These are phyloP conservation scores for Mycoemilia scoparia DNA, from an alignment of 192 early-diverging fungal species.

Conservation along the genomic window DNA sequence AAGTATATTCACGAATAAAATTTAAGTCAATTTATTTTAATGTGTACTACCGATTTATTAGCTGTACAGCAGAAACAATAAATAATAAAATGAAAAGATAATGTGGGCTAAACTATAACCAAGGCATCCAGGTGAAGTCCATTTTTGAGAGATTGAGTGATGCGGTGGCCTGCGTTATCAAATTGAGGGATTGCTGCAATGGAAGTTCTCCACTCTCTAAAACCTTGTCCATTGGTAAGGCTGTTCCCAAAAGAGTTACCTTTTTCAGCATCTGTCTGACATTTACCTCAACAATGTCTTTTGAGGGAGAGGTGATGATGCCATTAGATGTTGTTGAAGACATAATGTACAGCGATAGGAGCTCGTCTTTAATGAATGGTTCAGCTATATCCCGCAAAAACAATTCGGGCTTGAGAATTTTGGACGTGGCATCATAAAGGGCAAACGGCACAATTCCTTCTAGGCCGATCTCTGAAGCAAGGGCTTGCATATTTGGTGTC, in stretches of 20 bases:
- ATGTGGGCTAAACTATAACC: slow-evolving; percentile 58
- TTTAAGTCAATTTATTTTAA: too few relatives aligned
- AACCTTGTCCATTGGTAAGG: slow-evolving; percentile 16
- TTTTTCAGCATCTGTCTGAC: slow-evolving; percentile 18
- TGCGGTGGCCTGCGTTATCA: slow-evolving; percentile 78
- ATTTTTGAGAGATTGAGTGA: slow-evolving; percentile 86
- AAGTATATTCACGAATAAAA: too few relatives aligned
- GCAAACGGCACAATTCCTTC: slow-evolving; percentile 79
- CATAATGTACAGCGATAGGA: slow-evolving; percentile 57
- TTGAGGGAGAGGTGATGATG: slow-evolving; percentile 13
- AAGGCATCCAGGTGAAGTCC: slow-evolving; percentile 87
- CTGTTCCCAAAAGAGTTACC: slow-evolving; percentile 16
- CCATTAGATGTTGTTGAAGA: slow-evolving; percentile 35
- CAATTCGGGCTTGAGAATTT: slow-evolving; percentile 66
- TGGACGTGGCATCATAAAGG: slow-evolving; percentile 67
- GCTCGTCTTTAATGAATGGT: slow-evolving; percentile 88
- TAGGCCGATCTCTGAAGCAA: slow-evolving; percentile 81
- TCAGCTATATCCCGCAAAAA: slow-evolving; percentile 88
- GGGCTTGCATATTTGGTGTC: slow-evolving; percentile 92
- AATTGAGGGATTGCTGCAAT: slow-evolving; percentile 71
- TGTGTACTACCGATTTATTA: too few relatives aligned
- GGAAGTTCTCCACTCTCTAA: slow-evolving; percentile 21
- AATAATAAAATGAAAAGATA: neutral
- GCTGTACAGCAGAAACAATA: neutral
- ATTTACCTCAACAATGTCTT: slow-evolving; percentile 30